Evolutionary conservation across 163 green algal species (phyloP).

Genomic region (Chloromonas sp.): DNA sequence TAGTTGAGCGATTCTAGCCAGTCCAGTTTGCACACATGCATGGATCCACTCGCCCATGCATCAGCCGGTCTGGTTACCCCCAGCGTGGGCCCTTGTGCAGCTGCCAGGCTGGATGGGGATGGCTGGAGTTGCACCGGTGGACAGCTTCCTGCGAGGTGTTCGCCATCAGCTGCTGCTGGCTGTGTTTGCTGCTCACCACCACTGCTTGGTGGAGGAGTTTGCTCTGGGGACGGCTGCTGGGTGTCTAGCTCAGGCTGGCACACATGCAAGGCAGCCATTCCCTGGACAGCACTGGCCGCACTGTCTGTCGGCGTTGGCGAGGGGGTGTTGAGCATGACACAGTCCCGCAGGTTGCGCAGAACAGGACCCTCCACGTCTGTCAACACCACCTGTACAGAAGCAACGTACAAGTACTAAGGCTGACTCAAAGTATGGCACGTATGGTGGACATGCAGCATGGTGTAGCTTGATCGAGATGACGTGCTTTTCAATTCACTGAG

Average conservation of each 20-base stretch:
- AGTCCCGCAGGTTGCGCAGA: conserved; percentile 61
- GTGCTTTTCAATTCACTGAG: too few relatives aligned
- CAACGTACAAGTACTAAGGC: not conserved
- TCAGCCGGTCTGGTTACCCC: too few relatives aligned
- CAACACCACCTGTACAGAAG: conserved; percentile 47
- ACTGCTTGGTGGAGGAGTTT: not conserved
- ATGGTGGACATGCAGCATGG: not conserved
- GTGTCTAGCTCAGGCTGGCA: not conserved
- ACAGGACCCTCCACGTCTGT: conserved; percentile 67
- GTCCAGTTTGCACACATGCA: conserved; percentile 59
- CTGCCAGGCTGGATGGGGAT: too few relatives aligned
- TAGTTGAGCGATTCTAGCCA: conserved; percentile 49
- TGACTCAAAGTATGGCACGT: not conserved
- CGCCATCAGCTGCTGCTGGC: too few relatives aligned
- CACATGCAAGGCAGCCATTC: not conserved
- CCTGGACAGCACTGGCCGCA: not conserved
- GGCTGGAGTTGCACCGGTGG: too few relatives aligned
- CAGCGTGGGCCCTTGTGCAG: too few relatives aligned
- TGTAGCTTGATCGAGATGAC: too few relatives aligned
- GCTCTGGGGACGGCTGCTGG: not conserved
- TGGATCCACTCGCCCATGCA: conserved; percentile 41
- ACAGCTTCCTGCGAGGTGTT: too few relatives aligned
- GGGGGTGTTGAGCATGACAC: conserved; percentile 56
- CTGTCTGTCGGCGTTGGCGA: not conserved
- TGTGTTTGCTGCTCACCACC: not conserved